Conservation (phyloP, 208 protist genomes). For the Strigomonas oncopelti region DNA sequence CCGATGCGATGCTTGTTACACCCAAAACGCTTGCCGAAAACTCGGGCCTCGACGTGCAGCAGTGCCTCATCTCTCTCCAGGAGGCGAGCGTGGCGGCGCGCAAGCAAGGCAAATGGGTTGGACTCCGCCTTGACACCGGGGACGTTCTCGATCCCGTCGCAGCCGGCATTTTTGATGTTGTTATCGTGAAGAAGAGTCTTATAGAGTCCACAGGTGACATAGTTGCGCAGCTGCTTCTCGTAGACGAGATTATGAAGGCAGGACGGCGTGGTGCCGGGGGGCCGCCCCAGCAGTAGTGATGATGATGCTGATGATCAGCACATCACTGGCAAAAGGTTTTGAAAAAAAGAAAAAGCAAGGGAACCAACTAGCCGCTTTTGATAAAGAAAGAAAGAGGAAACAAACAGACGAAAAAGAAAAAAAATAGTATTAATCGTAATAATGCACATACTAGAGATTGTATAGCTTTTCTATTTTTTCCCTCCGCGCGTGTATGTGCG, state of each 20-base stretch:
- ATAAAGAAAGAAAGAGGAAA: too few relatives aligned
- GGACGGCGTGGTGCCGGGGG: constrained; percentile 87
- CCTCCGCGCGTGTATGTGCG: background rate
- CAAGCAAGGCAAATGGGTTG: constrained; percentile 76
- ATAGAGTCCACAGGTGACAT: constrained; percentile 96
- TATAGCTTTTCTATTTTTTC: background rate
- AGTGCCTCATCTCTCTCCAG: constrained; percentile 95
- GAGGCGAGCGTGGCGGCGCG: constrained; percentile 79
- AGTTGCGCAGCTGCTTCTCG: constrained; percentile 97
- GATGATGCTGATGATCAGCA: too few relatives aligned
- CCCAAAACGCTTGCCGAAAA: constrained; percentile 99
- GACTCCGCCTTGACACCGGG: constrained; percentile 97
- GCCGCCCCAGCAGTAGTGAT: background rate
- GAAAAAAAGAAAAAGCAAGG: too few relatives aligned
- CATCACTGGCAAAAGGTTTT: too few relatives aligned
- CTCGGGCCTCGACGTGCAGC: constrained; percentile 97
- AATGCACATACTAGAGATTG: background rate
- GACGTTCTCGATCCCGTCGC: constrained; percentile 92
- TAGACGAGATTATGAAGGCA: constrained; percentile 99
- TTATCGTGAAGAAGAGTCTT: constrained; percentile 98
- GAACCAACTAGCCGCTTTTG: too few relatives aligned
- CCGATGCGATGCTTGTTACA: constrained; percentile 97
- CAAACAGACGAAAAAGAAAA: too few relatives aligned
- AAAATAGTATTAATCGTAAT: too few relatives aligned
- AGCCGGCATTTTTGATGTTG: constrained; percentile 98